Base-by-base conservation (phyloP, 2,329 filamentous ascomycete genomes). In the Xylaria sp. region DNA sequence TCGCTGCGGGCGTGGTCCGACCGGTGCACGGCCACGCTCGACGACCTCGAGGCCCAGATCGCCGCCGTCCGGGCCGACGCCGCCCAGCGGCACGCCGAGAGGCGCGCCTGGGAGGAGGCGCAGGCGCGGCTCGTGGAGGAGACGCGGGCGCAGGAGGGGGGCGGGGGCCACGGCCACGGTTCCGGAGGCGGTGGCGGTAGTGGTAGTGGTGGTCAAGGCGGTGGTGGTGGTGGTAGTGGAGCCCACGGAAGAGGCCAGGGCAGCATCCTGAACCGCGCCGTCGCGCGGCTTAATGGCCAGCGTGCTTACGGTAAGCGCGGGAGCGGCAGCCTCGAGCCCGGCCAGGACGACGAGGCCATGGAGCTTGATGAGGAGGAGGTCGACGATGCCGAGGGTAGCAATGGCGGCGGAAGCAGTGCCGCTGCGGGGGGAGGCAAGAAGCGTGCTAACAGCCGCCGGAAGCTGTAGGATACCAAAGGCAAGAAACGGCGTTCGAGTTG, bases 11-110 rank as follows among this genome's bases (percentile, higher is more conserved):
- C 81, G 50, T 99, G 93, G 93, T 86, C 88, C 48, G 76, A 74
- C n/a, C 86, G 92, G 54, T 97, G 93, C 76, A 83, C 84, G 5
- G 74, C 78, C 2, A 90, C 91, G 1, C 84, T 97, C 2, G 75
- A 74, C 0, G 88, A 89, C 24, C 82, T 99, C 2, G 91, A 96
- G 60, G 76, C 77, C 1, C 88, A 96, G 70, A 89, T 96, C 51
- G 78, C 78, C 13, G 77, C 73, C 26, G 86, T 97, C 57, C 86
- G 84, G 61, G 71, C 72, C 1, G 76, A 78, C 1, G 88, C 89
- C 1, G 73, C 76, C 22, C 71, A 74, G 44, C 78, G 85, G 16
- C 79, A 82, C 39, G 75, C 70, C 9, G 79, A 82, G 44, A 77
- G 80, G 45, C 69, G 74, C 6, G 75, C 71, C 4, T 77, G 81